These are phyloP conservation scores for Suhomyces xylopsoci DNA, from an alignment of 805 yeast genomes.

Conservation along the genomic window DNA sequence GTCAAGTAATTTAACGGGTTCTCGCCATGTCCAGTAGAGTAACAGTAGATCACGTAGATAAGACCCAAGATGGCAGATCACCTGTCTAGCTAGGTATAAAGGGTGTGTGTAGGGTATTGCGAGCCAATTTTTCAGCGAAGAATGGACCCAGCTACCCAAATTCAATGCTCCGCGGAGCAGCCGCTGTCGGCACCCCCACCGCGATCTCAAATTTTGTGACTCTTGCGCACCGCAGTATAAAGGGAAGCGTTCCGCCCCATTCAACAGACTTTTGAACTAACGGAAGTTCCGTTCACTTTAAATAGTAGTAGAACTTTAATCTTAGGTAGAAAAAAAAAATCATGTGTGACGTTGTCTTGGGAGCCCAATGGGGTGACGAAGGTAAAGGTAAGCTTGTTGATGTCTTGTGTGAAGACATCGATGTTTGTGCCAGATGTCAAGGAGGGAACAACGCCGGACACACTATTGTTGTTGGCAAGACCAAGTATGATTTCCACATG, in stretches of 20 bases:
- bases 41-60: neutral
- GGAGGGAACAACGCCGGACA: constrained; percentile 99
- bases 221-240: neutral
- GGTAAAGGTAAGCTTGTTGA: constrained; percentile 98
- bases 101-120: too few species aligned
- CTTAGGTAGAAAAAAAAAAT: neutral
- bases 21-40: neutral
- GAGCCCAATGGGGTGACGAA: constrained; percentile 99
- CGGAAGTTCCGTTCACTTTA: constrained; percentile 27
- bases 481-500: constrained; percentile 97
- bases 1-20: neutral
- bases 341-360: constrained; percentile 91
- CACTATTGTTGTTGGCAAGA: constrained; percentile 87
- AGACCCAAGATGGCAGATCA: too few species aligned
- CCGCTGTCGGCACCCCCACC: neutral
- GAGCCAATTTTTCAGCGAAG: neutral
- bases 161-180: neutral
- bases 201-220: neutral
- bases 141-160: neutral
- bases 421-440: constrained; percentile 95
- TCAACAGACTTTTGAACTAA: constrained; percentile 18
- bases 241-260: neutral
- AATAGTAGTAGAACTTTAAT: constrained; percentile 4
- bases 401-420: constrained; percentile 88
- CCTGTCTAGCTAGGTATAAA: too few species aligned